Percentiles rank a stretch among this genome's conserved stretches.
Evolutionary conservation across 148 eudicot species (phyloP).

Genomic region (Arctostaphylos glauca): DNA sequence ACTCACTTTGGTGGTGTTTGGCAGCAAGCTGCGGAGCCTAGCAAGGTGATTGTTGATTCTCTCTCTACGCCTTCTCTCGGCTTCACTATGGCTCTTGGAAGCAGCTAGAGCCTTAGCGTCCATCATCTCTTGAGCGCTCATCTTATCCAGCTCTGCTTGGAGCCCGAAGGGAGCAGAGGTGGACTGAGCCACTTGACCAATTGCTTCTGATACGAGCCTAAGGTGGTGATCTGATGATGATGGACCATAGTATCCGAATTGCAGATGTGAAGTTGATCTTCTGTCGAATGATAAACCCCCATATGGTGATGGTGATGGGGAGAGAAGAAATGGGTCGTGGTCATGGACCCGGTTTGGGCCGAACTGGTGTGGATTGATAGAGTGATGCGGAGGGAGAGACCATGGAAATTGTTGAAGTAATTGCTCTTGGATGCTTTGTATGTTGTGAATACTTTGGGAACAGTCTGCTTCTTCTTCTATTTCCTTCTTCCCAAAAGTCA

Average conservation of each 20-base stretch:
- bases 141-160: conserved; percentile 70
- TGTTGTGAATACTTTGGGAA: conserved; percentile 16
- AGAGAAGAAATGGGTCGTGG: conserved; percentile 55
- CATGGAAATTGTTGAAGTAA: conserved; percentile 29
- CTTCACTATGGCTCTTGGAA: conserved; percentile 95
- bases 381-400: conserved; percentile 32
- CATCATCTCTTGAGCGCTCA: conserved; percentile 94
- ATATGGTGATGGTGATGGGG: conserved; percentile 35
- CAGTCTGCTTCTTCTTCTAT: conserved; percentile 27
- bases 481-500: conserved; percentile 34
- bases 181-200: conserved; percentile 54
- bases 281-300: conserved; percentile 54
- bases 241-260: conserved; percentile 52
- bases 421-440: conserved; percentile 30
- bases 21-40: conserved; percentile 83
- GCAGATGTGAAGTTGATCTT: conserved; percentile 33
- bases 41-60: conserved; percentile 94
- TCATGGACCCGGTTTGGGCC: conserved; percentile 25
- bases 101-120: conserved; percentile 98
- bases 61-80: conserved; percentile 83
- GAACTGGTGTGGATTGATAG: conserved; percentile 37
- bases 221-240: neutral
- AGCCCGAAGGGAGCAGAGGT: conserved; percentile 65
- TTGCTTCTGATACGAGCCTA: conserved; percentile 50
- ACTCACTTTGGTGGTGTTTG: conserved; percentile 90